Base-by-base conservation (phyloP, 73 alveolate species). In the Paramecium caudatum region DNA sequence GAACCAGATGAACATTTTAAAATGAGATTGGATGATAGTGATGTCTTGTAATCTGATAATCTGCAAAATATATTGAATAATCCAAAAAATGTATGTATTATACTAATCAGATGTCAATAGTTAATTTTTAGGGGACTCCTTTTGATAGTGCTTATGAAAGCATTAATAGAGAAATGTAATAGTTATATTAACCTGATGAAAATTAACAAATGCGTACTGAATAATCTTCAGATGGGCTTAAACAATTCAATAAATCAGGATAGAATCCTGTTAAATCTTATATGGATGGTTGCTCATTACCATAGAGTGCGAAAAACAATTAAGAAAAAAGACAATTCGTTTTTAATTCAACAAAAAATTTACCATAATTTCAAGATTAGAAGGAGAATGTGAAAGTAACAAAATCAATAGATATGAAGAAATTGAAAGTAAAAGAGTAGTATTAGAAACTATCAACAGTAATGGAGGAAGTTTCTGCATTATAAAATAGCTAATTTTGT, bases 81-180 rank as follows among this genome's bases (percentile, higher is more conserved):
- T 65, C 49, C 47, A 16, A 65, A 65, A 65, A 65, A 65, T 12
- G 83, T 65, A 17, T 25, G 19, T 12, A 10, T 27, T 25, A 32
- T 33, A n/a, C 10, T 65, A 30, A 16, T 32, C 34, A 65, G 83
- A 65, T 65, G 2, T 65, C 83, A 3, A 65, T 65, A 30, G 32
- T 65, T 65, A 65, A 65, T 65, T 65, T 32, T 65, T 33, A 65
- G 34, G 83, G 83, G 34, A 65, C 83, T 2, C 83, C 83, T 12
- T 65, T 65, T 65, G 83, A 65, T 65, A 65, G 83, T 65, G 83
- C 83, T 32, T 65, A 65, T 33, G 83, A 65, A 15, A 65, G 50
- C 10, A 65, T 65, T 5, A 65, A 65, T 13, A 34, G 83, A 33
- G 83, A 65, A 65, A 65, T 65, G 83, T 21, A 65, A 30, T 65